phyloP scores from a whole-genome alignment of 768 basidiomycete genomes.

The Mycena latifolia region DNA sequence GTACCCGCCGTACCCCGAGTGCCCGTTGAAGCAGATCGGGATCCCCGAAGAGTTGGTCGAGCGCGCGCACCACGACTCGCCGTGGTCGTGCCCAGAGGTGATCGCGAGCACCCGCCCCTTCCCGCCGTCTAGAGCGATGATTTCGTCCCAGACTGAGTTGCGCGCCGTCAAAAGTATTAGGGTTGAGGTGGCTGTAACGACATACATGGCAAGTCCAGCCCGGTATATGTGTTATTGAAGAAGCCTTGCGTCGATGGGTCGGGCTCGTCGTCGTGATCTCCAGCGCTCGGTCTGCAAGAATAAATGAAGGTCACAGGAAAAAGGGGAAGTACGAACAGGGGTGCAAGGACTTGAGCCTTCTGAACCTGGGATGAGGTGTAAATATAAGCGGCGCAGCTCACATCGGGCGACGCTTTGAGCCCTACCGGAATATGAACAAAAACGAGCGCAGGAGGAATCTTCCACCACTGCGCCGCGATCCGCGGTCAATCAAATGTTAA shows the following conservation, averaged over 20 bases:
- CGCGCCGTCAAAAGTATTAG: too few species aligned
- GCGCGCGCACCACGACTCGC: constrained; percentile 39
- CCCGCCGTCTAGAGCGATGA: constrained; percentile 29
- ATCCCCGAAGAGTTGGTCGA: constrained; percentile 30
- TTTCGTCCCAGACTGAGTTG: constrained; percentile 32
- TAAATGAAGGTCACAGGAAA: too few species aligned
- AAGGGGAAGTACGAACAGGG: constrained; percentile 16
- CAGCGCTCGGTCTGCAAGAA: constrained; percentile 19
- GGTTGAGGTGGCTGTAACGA: not conserved
- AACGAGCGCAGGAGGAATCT: constrained; percentile 33
- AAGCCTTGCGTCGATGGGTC: constrained; percentile 36
- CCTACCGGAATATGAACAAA: constrained; percentile 37
- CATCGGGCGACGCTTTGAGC: not conserved
- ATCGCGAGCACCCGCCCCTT: constrained; percentile 29
- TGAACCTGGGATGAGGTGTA: constrained; percentile 28
- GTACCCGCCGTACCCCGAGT: constrained; percentile 38
- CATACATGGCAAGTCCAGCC: constrained; percentile 34
- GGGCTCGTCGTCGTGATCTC: constrained; percentile 37
- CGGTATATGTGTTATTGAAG: constrained; percentile 35
- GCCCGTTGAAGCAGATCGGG: constrained; percentile 38
- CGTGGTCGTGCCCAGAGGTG: constrained; percentile 39
- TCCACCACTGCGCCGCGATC: constrained; percentile 23
- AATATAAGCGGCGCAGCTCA: not conserved
- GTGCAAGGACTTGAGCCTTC: constrained; percentile 33
- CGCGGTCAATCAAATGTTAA: not conserved